phyloP scores from a whole-genome alignment of 768 basidiomycete species.

The Dacryopinax primogenitus region DNA sequence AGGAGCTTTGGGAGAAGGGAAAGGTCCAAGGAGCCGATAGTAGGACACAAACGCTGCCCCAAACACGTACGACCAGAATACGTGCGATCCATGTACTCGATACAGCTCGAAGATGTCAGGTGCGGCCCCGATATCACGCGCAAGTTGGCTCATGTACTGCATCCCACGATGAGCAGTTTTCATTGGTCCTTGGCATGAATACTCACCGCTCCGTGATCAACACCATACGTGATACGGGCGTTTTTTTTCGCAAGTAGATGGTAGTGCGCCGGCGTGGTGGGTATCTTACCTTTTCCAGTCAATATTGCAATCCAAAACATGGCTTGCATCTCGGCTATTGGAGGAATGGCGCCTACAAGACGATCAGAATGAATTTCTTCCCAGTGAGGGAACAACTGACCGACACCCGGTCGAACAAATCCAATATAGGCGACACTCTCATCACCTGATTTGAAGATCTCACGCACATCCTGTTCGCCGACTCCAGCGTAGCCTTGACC shows the following conservation, averaged over 20 bases:
- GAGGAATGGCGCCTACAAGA: conserved; percentile 40
- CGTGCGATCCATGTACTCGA: conserved; percentile 38
- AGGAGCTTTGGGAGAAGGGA: conserved; percentile 31
- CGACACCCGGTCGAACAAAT: conserved; percentile 46
- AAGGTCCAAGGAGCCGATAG: conserved; percentile 46
- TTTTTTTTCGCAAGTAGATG: conserved; percentile 40
- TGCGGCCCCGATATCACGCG: conserved; percentile 43
- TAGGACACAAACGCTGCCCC: conserved; percentile 48
- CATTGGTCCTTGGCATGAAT: background rate
- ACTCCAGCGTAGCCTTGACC: conserved; percentile 32
- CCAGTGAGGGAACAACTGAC: conserved; percentile 22
- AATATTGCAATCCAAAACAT: conserved; percentile 46
- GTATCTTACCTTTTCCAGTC: conserved; percentile 32
- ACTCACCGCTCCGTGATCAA: conserved; percentile 36
- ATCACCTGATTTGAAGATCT: conserved; percentile 34
- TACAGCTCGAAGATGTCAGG: conserved; percentile 40
- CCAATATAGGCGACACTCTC: conserved; percentile 43
- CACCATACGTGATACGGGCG: conserved; percentile 47
- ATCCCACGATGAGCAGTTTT: background rate
- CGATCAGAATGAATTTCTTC: background rate
- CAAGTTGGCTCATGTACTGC: conserved; percentile 43
- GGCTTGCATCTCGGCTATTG: conserved; percentile 47
- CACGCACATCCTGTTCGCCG: conserved; percentile 34
- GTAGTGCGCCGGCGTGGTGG: conserved; percentile 38
- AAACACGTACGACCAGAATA: conserved; percentile 33